A percentile compares a stretch with the other conserved stretches of the same genome.
Conservation (phyloP, 1,284 basidiomycete species). For the Blastosporella zonata region DNA sequence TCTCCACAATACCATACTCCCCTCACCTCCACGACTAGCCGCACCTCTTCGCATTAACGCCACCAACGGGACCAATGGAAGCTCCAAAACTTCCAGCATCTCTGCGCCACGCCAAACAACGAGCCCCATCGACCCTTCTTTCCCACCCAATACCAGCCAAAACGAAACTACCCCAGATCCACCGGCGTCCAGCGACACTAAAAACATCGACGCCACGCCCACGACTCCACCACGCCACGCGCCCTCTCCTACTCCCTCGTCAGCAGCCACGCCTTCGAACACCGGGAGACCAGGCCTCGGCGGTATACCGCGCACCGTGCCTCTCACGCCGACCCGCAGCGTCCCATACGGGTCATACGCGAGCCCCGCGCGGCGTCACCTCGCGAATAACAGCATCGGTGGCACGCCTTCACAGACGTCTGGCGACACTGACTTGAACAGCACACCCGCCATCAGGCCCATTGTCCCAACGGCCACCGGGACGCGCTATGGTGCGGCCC, state of each 20-base stretch:
- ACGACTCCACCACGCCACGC: slow-evolving; percentile 4
- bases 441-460: slow-evolving; percentile 5
- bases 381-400: slow-evolving; percentile 11
- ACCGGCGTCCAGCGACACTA: not conserved
- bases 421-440: not conserved
- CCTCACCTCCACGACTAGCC: slow-evolving; percentile 19
- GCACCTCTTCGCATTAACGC: slow-evolving; percentile 15
- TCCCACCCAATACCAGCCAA: slow-evolving; percentile 17
- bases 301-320: slow-evolving; percentile 33
- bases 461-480: slow-evolving; percentile 22
- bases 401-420: slow-evolving; percentile 1
- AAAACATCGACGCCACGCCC: slow-evolving; percentile 2
- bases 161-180: not conserved
- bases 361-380: slow-evolving; percentile 13
- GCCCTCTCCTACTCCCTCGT: slow-evolving; percentile 7
- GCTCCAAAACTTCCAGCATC: slow-evolving; percentile 19
- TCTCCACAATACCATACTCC: slow-evolving; percentile 15
- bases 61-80: not conserved
- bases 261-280: slow-evolving; percentile 22
- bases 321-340: slow-evolving; percentile 25
- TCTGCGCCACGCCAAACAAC: slow-evolving; percentile 25
- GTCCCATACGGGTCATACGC: slow-evolving; percentile 18
- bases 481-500: slow-evolving; percentile 21
- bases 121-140: slow-evolving; percentile 28
- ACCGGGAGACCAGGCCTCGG: slow-evolving; percentile 34